Base-by-base conservation (phyloP, 495 filamentous ascomycete genomes). In the Hypoxylon lienhwacheense region DNA sequence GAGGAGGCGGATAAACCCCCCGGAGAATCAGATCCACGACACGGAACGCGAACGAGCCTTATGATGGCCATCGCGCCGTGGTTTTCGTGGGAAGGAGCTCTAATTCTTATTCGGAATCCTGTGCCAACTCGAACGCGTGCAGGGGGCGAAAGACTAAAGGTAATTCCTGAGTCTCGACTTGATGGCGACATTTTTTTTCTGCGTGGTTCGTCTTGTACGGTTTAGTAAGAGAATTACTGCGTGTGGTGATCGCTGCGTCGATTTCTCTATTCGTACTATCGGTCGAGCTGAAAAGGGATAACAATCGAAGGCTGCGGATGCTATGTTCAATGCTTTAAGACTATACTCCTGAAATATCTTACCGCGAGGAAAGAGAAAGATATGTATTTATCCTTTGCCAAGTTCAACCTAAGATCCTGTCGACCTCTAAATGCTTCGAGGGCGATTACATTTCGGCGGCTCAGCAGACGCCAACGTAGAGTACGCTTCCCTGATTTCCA, bases 41-140 rank as follows among this genome's bases (percentile, higher is more conserved):
- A 43, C 2, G 43, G 14, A 11, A 43, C 39, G 14, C 39, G 40
- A 8, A 25, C 37, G 24, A 56, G 45, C 17, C 45, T 37, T 10
- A 56, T 24, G 17, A 42, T 33, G 4, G 36, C 53, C 37, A 56
- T 49, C 12, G 28, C 31, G 14, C 53, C 53, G 36, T 56, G 49
- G 25, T 56, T 15, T 12, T 39, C 15, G 47, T 20, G 44, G 22
- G 45, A 31, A 26, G 53, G 46, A 8, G 39, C 53, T 21, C 26
- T 37, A 22, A 56, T 50, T 14, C 22, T 49, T n/a, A 56, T 37
- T 15, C 19, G 21, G 32, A 56, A 56, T 22, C 22, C 37, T 31
- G 31, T 22, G 14, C 46, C 46, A 15, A 45, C 39, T 25, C 22
- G 33, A 16, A 50, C 25, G 28, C 16, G 29, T 8, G 37, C 25